Evolutionary conservation across 768 basidiomycete species (phyloP).

Genomic region (Cubamyces sp.): DNA sequence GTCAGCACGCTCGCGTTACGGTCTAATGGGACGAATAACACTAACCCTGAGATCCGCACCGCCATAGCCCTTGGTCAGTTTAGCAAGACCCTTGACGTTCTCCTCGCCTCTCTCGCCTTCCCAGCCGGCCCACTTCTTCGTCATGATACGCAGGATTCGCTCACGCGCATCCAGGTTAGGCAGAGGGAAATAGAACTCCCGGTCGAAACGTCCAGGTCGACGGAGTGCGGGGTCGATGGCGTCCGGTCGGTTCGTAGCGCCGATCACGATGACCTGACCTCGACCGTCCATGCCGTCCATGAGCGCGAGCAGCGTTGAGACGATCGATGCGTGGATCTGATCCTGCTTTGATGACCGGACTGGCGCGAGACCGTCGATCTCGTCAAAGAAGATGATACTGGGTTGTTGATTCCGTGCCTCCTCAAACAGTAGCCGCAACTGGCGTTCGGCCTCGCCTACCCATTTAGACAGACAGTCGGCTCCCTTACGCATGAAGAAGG

Average conservation of each 20-base stretch:
- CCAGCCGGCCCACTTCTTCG: constrained; percentile 87
- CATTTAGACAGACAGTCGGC: constrained; percentile 98
- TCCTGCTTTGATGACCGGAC: constrained; percentile 99
- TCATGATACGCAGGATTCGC: constrained; percentile 90
- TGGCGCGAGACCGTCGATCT: constrained; percentile 98
- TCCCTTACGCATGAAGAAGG: constrained; percentile 99
- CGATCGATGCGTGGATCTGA: constrained; percentile 98
- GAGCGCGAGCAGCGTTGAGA: constrained; percentile 91
- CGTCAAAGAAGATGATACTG: constrained; percentile 98
- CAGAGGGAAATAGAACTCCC: constrained; percentile 97
- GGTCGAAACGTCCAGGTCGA: constrained; percentile 92
- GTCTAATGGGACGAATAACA: constrained; percentile 15
- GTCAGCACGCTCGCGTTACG: constrained; percentile 19
- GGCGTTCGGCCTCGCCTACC: constrained; percentile 98
- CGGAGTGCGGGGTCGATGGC: constrained; percentile 96
- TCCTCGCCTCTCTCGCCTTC: constrained; percentile 52
- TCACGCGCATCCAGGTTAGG: constrained; percentile 84
- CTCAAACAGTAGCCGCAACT: constrained; percentile 92
- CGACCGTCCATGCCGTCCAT: constrained; percentile 99
- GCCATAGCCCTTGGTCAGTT: constrained; percentile 95
- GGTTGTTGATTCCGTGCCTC: constrained; percentile 93
- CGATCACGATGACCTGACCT: constrained; percentile 96
- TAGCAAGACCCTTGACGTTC: constrained; percentile 70
- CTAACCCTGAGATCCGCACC: constrained; percentile 94
- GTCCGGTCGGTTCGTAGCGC: constrained; percentile 96